Evolutionary conservation across 1,139 yeast species (phyloP), one percentile per base, ranked within the genome.

Genomic region (Saccharomycopsis hybrid): DNA sequence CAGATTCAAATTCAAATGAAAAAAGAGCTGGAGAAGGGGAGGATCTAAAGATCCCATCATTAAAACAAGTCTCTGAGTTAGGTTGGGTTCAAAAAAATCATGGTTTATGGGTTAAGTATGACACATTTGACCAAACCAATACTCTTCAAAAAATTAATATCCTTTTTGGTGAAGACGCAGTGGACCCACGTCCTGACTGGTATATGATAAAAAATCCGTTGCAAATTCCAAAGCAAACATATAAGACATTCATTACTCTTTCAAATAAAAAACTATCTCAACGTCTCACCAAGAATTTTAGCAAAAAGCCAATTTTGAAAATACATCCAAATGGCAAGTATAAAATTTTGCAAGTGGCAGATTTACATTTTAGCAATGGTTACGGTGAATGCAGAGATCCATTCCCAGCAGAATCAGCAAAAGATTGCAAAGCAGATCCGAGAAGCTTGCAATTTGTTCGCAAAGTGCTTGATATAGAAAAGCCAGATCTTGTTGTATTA

Each of bases 321-420:
- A 62, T 70, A 27, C 58, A 61, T 28, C 45, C 60, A 2, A 64
- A 74, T 32, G 80, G 75, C 2, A 77, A 72, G 55, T 85, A 84
- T 65, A 88, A 85, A 62, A 80, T 90, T 42, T 65, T 87, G 11
- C 97, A 90, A 63, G 76, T 89, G 2, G 94, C 96, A 0, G 97
- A 90, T 63, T 68, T 89, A 53, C 97, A 90, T 64, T 80, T 85
- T 60, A 76, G 88, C 5, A 85, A 92, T 0, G 92, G 90, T 1
- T 71, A 67, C 46, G 96, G 96, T 2, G 64, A 65, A 46, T 89
- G 97, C 60, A 68, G 80, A 48, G 92, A 88, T 62, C 83, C 88
- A 3, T 76, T 65, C 27, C 89, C 89, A 0, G 60, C 59, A 3
- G 69, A 68, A 8, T 64, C 71, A 1, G 62, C 60, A 4, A 64